Conservation (phyloP, 768 basidiomycete genomes). For the Pleurotus platypus region DNA sequence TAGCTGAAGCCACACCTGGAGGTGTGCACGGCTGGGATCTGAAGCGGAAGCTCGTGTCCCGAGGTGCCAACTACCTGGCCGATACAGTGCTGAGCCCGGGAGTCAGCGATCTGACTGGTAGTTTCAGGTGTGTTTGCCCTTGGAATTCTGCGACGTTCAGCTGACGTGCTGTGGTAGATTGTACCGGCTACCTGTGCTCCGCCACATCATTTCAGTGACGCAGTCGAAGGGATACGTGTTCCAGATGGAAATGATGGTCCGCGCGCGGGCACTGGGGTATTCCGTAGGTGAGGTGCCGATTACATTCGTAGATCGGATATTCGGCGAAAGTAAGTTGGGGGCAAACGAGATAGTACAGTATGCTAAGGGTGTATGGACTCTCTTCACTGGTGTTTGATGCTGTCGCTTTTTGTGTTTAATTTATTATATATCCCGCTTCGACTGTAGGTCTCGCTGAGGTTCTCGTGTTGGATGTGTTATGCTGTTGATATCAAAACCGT, state of each 20-base stretch:
- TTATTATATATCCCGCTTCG: neutral
- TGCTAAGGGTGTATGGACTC: conserved; percentile 76
- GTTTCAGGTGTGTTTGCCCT: conserved; percentile 63
- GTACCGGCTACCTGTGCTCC: conserved; percentile 73
- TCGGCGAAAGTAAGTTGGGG: conserved; percentile 89
- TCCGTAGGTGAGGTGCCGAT: conserved; percentile 89
- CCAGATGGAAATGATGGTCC: conserved; percentile 98
- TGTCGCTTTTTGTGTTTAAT: neutral
- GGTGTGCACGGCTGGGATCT: conserved; percentile 94
- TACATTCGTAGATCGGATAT: conserved; percentile 92
- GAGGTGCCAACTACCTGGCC: conserved; percentile 89
- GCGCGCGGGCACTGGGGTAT: conserved; percentile 81
- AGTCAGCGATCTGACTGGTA: conserved; percentile 88
- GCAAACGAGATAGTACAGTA: conserved; percentile 87
- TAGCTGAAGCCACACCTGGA: conserved; percentile 64
- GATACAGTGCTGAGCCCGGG: conserved; percentile 82
- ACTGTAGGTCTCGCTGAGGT: no score
- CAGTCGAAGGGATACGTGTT: conserved; percentile 92
- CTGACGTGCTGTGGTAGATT: conserved; percentile 41
- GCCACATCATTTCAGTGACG: conserved; percentile 80
- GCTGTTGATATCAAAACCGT: no score
- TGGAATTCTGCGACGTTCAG: neutral
- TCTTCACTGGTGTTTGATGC: conserved; percentile 68
- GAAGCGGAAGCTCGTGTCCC: conserved; percentile 81
- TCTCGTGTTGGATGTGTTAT: no score